phyloP scores from a whole-genome alignment of 1,284 basidiomycete species.

The Naganishia sp. region DNA sequence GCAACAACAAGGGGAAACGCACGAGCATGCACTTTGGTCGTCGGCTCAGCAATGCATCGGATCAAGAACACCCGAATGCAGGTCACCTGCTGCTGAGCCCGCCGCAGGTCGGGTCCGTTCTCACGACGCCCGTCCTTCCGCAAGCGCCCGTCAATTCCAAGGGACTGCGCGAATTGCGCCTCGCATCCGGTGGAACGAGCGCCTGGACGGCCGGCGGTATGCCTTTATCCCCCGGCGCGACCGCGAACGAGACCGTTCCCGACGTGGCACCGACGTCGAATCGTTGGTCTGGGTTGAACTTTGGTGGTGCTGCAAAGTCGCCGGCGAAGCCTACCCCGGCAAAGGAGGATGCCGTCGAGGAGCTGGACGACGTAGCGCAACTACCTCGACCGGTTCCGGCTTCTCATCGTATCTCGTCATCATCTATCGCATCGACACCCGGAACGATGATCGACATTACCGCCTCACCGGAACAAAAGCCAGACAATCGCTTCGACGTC shows the following conservation, averaged over 20 bases:
- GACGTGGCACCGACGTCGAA: neutral
- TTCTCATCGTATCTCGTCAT: constrained; percentile 4
- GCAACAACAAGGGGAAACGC: constrained; percentile 20
- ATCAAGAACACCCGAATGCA: neutral
- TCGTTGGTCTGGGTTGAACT: constrained; percentile 25
- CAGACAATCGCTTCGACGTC: constrained; percentile 29
- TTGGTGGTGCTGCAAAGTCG: constrained; percentile 4
- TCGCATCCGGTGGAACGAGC: constrained; percentile 8
- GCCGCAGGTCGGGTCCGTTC: neutral
- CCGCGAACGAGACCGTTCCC: neutral
- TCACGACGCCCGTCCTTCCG: constrained; percentile 14
- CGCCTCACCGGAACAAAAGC: neutral
- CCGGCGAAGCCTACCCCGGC: neutral
- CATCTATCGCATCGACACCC: constrained; percentile 6
- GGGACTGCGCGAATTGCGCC: constrained; percentile 22
- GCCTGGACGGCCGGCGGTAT: constrained; percentile 23
- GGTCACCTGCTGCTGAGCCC: constrained; percentile 7
- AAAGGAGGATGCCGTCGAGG: constrained; percentile 18
- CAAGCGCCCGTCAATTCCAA: constrained; percentile 20
- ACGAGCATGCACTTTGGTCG: constrained; percentile 26
- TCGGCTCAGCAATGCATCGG: constrained; percentile 18
- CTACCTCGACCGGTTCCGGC: constrained; percentile 3
- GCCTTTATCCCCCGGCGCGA: constrained; percentile 27
- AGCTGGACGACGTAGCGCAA: constrained; percentile 8
- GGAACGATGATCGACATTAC: neutral